Evolutionary conservation across 177 flowering plant genomes (phyloP).

Genomic region (Tripterygium wilfordii): DNA sequence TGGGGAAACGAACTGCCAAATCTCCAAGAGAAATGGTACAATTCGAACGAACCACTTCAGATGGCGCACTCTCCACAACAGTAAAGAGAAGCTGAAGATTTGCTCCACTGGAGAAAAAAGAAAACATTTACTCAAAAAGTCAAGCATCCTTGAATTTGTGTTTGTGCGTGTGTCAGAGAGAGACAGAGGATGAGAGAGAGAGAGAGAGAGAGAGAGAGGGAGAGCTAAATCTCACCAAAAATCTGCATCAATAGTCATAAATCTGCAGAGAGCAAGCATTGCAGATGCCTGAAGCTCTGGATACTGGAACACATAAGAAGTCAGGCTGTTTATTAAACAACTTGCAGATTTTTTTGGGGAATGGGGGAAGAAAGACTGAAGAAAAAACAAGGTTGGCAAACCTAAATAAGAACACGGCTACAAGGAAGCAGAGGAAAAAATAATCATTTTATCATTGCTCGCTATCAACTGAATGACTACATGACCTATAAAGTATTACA

Average conservation of each 20-base stretch:
- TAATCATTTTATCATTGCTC: no score
- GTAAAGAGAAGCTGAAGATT: conserved; percentile 99
- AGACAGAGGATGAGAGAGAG: neutral
- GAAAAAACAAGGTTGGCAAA: no score
- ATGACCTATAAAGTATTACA: no score
- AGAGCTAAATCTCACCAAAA: conserved; percentile 60
- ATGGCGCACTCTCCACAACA: conserved; percentile 78
- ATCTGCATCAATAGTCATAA: conserved; percentile 88
- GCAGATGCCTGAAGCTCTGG: conserved; percentile 88
- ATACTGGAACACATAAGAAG: conserved; percentile 36
- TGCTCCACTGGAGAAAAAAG: conserved; percentile 72
- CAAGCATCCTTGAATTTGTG: neutral
- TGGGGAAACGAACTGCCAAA: conserved; percentile 96
- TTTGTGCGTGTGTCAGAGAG: neutral
- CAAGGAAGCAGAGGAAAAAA: no score
- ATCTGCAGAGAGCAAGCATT: conserved; percentile 87
- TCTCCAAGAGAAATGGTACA: conserved; percentile 95
- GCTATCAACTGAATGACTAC: no score
- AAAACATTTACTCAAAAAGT: conserved; percentile 17
- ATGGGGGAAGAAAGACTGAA: no score
- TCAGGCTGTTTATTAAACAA: no score
- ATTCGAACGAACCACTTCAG: conserved; percentile 92
- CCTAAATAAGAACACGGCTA: no score
- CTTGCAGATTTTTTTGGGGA: no score
- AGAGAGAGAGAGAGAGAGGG: conserved; percentile 1